Conservation (phyloP, 768 basidiomycete genomes). For the Termitomyces sp. region DNA sequence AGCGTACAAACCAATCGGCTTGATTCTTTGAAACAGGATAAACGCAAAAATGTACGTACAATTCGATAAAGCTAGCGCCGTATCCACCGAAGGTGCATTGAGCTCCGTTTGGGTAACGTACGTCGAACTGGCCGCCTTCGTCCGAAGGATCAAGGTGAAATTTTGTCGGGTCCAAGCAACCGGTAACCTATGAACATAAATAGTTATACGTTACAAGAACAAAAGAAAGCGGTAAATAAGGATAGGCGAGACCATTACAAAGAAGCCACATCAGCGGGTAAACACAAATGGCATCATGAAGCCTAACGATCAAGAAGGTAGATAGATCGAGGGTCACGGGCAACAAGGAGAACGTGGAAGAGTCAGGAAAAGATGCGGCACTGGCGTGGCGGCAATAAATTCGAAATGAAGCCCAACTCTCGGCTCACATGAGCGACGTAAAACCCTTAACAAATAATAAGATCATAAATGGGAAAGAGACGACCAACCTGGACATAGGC, state of each 20-base stretch:
- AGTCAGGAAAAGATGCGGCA: background rate
- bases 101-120: conserved; percentile 47
- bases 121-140: conserved; percentile 44
- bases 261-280: background rate
- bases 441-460: background rate
- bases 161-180: conserved; percentile 15
- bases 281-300: background rate
- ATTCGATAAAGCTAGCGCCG: conserved; percentile 46
- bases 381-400: background rate
- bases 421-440: background rate
- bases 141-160: conserved; percentile 21
- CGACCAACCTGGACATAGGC: conserved; percentile 14
- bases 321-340: background rate
- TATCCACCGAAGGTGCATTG: conserved; percentile 46
- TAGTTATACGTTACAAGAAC: background rate
- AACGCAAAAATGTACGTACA: conserved; percentile 20
- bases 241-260: background rate
- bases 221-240: background rate
- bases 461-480: background rate
- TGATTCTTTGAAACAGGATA: background rate
- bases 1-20: background rate
- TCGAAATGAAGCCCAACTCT: background rate
- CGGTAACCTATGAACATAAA: conserved; percentile 12
- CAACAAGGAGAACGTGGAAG: background rate
- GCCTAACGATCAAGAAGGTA: background rate